Evolutionary conservation across 345 rosid species (phyloP).

Genomic region (Viola odorata): DNA sequence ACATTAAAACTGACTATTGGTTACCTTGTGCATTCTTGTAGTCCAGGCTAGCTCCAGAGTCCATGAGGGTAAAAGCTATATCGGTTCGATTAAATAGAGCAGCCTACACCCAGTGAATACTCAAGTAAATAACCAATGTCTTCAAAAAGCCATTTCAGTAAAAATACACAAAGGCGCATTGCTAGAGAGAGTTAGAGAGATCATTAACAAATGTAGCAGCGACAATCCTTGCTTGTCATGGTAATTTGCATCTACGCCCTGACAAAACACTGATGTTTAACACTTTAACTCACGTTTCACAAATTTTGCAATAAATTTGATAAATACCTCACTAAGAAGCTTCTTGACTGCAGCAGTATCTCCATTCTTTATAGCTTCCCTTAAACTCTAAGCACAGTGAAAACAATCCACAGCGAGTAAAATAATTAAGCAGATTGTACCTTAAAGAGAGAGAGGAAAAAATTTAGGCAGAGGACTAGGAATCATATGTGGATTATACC

Average conservation of each 20-base stretch:
- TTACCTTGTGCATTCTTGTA: slow-evolving; percentile 90
- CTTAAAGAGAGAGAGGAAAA: neutral
- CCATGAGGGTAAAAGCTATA: slow-evolving; percentile 71
- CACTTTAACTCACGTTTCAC: neutral
- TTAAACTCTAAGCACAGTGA: slow-evolving; percentile 55
- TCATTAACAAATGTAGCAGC: slow-evolving; percentile 71
- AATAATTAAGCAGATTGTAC: too few relatives aligned
- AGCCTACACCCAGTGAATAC: slow-evolving; percentile 40
- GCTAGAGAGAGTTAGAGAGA: slow-evolving; percentile 11
- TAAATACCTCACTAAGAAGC: slow-evolving; percentile 70
- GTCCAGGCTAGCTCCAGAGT: slow-evolving; percentile 75
- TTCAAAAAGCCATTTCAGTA: slow-evolving; percentile 3
- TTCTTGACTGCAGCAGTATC: slow-evolving; percentile 68
- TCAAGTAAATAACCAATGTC: slow-evolving; percentile 13
- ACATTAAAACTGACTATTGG: slow-evolving; percentile 1
- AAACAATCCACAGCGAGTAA: neutral
- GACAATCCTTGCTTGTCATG: slow-evolving; percentile 86
- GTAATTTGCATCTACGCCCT: slow-evolving; percentile 93
- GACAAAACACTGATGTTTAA: slow-evolving; percentile 24
- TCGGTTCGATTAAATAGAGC: slow-evolving; percentile 79
- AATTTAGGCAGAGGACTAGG: too few relatives aligned
- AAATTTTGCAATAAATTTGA: slow-evolving; percentile 8
- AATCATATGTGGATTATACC: slow-evolving; percentile 37
- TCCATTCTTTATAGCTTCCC: slow-evolving; percentile 94
- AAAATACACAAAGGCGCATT: too few relatives aligned